phyloP scores from a whole-genome alignment of 331 rosid species.

The Stylosanthes scabra region DNA sequence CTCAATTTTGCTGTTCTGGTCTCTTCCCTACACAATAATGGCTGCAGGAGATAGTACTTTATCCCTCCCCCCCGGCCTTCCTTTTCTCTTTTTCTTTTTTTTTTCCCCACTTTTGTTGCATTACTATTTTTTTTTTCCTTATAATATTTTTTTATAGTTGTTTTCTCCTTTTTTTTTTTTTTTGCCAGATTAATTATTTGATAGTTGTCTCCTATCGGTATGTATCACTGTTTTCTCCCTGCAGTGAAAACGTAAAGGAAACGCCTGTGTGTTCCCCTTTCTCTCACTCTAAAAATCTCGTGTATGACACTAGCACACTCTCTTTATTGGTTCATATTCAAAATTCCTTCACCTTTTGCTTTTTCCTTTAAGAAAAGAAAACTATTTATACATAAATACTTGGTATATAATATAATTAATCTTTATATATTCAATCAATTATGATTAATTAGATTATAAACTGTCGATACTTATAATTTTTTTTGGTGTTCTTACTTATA shows the following conservation, averaged over 20 bases:
- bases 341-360: constrained; percentile 32
- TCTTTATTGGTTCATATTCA: constrained; percentile 47
- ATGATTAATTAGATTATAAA: too few species aligned
- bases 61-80: not conserved
- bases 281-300: constrained; percentile 48
- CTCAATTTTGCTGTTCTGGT: constrained; percentile 54
- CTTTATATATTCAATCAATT: too few species aligned
- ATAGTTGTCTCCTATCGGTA: constrained; percentile 17
- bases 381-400: too few species aligned
- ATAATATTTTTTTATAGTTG: too few species aligned
- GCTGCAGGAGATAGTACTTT: constrained; percentile 67
- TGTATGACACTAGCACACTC: not conserved
- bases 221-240: constrained; percentile 52
- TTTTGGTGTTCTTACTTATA: too few species aligned
- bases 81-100: not conserved
- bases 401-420: too few species aligned
- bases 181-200: constrained; percentile 5
- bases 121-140: constrained; percentile 28
- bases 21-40: constrained; percentile 82
- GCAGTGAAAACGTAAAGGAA: constrained; percentile 88
- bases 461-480: too few species aligned
- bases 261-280: constrained; percentile 62
- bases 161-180: not conserved
- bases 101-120: constrained; percentile 37
- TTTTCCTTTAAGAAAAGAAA: too few species aligned